Percentiles rank a stretch among this genome's conserved stretches.
phyloP scores from a whole-genome alignment of 352 stramenopile genomes.

The Pythium pectinolyticum region DNA sequence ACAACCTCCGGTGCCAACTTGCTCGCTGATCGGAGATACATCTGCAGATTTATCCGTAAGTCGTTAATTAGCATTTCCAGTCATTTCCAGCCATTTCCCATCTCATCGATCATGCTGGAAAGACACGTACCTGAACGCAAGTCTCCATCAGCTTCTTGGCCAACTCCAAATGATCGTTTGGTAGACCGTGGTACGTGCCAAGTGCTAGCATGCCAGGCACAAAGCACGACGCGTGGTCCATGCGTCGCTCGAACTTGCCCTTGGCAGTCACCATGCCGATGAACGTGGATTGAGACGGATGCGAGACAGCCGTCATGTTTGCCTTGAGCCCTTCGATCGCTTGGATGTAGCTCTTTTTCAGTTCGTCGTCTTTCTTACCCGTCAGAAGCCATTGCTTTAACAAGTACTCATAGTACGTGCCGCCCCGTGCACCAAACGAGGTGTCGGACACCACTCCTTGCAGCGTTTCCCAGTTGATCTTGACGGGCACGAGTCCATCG shows the following conservation, averaged over 20 bases:
- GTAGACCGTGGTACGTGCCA: constrained; percentile 55
- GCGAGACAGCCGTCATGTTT: constrained; percentile 40
- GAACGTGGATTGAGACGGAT: constrained; percentile 42
- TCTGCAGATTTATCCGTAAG: too few relatives aligned
- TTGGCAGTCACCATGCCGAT: constrained; percentile 39
- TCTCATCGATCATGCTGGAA: too few relatives aligned
- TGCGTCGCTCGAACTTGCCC: constrained; percentile 35
- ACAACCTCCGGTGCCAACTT: constrained; percentile 76
- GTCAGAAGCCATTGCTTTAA: constrained; percentile 73
- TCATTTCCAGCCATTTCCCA: too few relatives aligned
- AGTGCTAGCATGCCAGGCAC: constrained; percentile 81
- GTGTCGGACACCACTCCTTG: constrained; percentile 27
- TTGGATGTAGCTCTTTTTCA: constrained; percentile 53
- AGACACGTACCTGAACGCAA: constrained; percentile 54
- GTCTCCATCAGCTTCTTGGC: constrained; percentile 71
- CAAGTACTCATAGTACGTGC: constrained; percentile 80
- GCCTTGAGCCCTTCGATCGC: constrained; percentile 52
- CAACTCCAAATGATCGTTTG: constrained; percentile 52
- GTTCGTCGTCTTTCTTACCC: constrained; percentile 44
- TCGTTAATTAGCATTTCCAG: too few relatives aligned
- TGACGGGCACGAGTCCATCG: constrained; percentile 32
- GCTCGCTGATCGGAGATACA: constrained; percentile 63
- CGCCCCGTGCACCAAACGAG: constrained; percentile 57
- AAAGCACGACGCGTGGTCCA: constrained; percentile 91
- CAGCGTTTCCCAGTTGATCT: constrained; percentile 28